These are phyloP conservation scores for Atalantia buxifolia DNA, from an alignment of 345 rosid species.

Conservation along the genomic window DNA sequence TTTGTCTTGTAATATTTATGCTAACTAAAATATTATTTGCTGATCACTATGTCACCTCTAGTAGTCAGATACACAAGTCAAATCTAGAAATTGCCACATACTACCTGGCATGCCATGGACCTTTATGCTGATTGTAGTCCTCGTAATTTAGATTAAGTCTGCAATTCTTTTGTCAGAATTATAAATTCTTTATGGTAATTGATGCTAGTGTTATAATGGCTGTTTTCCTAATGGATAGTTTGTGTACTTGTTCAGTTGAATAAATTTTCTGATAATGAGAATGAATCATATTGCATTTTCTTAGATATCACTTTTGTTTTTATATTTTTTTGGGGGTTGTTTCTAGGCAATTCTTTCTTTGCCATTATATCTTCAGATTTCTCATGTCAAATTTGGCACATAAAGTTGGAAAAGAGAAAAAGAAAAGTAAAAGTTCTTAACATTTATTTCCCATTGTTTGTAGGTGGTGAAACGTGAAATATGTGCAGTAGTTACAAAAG, in stretches of 20 bases:
- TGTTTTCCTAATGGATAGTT: not conserved
- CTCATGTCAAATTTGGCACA: not conserved
- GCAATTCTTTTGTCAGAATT: not conserved
- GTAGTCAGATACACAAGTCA: not conserved
- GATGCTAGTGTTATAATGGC: not conserved
- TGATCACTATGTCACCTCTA: not conserved
- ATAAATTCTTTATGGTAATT: not conserved
- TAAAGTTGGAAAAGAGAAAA: not conserved
- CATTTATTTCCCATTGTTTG: slow-evolving; percentile 22
- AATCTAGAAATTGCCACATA: not conserved
- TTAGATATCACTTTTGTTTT: not conserved
- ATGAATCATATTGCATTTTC: not conserved
- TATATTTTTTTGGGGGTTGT: too few species aligned
- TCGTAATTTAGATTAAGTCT: not conserved
- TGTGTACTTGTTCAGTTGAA: not conserved
- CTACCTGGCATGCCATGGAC: too few species aligned
- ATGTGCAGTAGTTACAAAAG: slow-evolving; percentile 89
- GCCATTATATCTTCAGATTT: slow-evolving; percentile 1
- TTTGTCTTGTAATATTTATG: not conserved
- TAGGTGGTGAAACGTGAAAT: slow-evolving; percentile 98
- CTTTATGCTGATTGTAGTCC: too few species aligned
- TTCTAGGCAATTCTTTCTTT: not conserved
- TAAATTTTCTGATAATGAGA: not conserved
- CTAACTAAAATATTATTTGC: not conserved
- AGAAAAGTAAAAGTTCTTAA: slow-evolving; percentile 10